These are phyloP conservation scores for Lagenidium giganteum DNA, from an alignment of 352 stramenopile genomes.

Conservation along the genomic window DNA sequence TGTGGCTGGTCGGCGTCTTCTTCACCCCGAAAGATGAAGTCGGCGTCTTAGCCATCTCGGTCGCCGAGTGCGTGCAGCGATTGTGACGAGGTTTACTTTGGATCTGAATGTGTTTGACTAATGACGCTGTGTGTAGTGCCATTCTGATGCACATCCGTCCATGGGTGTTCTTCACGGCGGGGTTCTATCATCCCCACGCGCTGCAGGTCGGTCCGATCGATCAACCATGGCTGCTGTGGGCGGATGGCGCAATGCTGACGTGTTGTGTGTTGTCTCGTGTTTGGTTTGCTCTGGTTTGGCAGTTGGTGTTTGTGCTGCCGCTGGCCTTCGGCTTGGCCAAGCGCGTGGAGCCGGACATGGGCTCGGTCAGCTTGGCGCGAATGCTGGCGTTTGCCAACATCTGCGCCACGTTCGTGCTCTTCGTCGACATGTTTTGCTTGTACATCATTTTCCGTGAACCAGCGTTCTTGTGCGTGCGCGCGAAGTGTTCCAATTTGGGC, in stretches of 20 bases:
- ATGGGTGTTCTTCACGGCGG: constrained; percentile 81
- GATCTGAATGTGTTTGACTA: not conserved
- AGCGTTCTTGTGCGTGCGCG: constrained; percentile 60
- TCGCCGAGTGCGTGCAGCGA: constrained; percentile 54
- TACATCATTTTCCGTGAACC: constrained; percentile 82
- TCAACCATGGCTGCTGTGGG: no score
- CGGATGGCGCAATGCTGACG: no score
- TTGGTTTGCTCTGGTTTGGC: no score
- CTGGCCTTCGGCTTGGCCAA: constrained; percentile 64
- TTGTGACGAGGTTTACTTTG: not conserved
- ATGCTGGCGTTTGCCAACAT: constrained; percentile 76
- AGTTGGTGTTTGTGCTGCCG: constrained; percentile 65
- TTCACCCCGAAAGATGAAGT: constrained; percentile 70
- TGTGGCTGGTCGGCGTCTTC: constrained; percentile 68
- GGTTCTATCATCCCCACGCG: constrained; percentile 81
- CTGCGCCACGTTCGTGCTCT: constrained; percentile 63
- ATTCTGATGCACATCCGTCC: constrained; percentile 83
- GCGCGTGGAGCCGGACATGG: constrained; percentile 73
- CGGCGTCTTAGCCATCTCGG: constrained; percentile 71
- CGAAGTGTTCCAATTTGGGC: constrained; percentile 8
- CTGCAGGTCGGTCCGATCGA: constrained; percentile 45
- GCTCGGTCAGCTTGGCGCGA: constrained; percentile 49
- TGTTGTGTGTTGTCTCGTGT: no score
- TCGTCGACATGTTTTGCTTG: constrained; percentile 72
- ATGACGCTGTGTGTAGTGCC: constrained; percentile 54